Evolutionary conservation across 116 monocot genomes (phyloP), one percentile per base, ranked within the genome.

Genomic region (Iris pallida): DNA sequence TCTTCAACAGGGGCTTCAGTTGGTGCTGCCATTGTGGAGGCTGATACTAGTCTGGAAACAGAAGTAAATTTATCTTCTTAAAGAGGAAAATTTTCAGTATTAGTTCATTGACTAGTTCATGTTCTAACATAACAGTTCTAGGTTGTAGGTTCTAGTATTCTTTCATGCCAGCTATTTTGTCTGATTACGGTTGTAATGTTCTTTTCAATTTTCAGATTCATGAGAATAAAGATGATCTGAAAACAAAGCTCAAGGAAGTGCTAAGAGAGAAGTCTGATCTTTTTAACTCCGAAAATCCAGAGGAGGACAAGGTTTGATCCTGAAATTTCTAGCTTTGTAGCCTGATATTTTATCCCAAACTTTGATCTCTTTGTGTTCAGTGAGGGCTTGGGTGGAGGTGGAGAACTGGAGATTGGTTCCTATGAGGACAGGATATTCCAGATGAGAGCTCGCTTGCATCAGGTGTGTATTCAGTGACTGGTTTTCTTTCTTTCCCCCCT

Each of bases 191-290:
- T 74, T 57, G 15, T 30, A 30, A 30, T 30, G 43, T 40, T 20
- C 52, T 16, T 48, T 30, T 47, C 5, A 64, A 59, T 10, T 68
- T 66, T 59, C 14, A 74, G 20, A 42, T 45, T 83, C 83, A 72
- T 68, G 97, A 81, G 60, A 96, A 92, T 71, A 89, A 85, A 70
- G 92, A 92, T 52, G 92, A 97, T 1, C 47, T 97, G 72, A 97
- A 97, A 73, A 66, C 87, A 79, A 92, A 78, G 85, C 83, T 97
- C 16, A 97, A 97, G 67, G 83, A 79, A 65, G n/a, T 72, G 57
- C 73, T 97, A 14, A 82, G 85, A n/a, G 90, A 92, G 74, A 97
- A 97, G 63, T 92, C 97, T 20, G 97, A 97, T 79, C 74, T 90
- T 75, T 90, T 92, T 61, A 97, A 87, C 64, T 77, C 84, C 55